Evolutionary conservation across 2,329 filamentous ascomycete genomes (phyloP).

Genomic region (Penicillium vulpinum): DNA sequence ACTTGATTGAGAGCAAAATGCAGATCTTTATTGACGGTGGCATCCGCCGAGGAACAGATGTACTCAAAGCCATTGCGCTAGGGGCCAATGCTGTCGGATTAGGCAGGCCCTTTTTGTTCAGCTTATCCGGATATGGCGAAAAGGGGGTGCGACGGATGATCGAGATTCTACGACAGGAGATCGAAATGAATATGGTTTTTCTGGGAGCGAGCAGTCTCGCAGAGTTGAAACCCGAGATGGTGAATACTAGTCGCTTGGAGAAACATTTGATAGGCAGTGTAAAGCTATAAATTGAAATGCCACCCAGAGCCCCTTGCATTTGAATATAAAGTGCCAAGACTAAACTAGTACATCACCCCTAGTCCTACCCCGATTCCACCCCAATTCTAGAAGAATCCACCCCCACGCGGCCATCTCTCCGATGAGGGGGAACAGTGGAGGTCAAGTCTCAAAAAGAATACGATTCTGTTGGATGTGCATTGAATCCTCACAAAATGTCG

Average conservation of each 20-base stretch:
- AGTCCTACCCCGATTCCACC: too few species aligned
- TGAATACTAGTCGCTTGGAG: conserved; percentile 35
- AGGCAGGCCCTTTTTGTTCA: conserved; percentile 62
- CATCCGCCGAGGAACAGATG: conserved; percentile 64
- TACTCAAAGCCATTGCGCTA: conserved; percentile 66
- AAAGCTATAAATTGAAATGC: conserved; percentile 23
- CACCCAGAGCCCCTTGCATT: not conserved
- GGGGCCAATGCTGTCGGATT: conserved; percentile 65
- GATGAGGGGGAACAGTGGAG: conserved; percentile 1
- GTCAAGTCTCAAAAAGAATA: not conserved
- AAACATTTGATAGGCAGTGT: conserved; percentile 33
- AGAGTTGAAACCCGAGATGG: conserved; percentile 31
- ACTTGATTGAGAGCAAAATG: conserved; percentile 57
- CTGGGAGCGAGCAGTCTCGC: conserved; percentile 30
- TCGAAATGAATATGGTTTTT: conserved; percentile 39
- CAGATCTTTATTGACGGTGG: conserved; percentile 67
- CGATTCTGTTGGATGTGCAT: not conserved
- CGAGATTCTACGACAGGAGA: conserved; percentile 35
- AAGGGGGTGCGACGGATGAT: conserved; percentile 53
- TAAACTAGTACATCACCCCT: not conserved
- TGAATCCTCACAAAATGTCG: conserved; percentile 23
- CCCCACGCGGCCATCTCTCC: conserved; percentile 5
- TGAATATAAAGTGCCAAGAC: not conserved
- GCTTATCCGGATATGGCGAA: conserved; percentile 59
- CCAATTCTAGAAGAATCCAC: not conserved